Evolutionary conservation across 805 yeast species (phyloP).

Genomic region (Hanseniaspora lindneri): DNA sequence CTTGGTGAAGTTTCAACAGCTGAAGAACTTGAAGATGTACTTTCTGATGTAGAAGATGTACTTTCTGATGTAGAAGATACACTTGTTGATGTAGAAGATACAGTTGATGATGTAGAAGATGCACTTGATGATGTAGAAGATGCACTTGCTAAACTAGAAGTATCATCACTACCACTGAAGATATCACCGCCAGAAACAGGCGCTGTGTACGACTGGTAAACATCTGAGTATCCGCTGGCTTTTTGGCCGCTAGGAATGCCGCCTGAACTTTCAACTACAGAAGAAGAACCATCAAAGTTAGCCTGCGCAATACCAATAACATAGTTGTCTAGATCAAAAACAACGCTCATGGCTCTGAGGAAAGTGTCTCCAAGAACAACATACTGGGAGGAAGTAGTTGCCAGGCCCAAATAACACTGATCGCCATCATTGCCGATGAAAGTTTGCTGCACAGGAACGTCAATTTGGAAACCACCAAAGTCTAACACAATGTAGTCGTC

Average conservation of each 20-base stretch:
- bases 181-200: constrained; percentile 26
- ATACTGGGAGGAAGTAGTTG: constrained; percentile 24
- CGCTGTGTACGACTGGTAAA: constrained; percentile 27
- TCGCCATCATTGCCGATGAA: constrained; percentile 21
- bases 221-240: constrained; percentile 38
- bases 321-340: constrained; percentile 48
- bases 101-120: background rate
- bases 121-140: background rate
- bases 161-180: constrained; percentile 18
- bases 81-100: background rate
- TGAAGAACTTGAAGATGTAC: background rate
- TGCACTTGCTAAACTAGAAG: background rate
- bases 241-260: constrained; percentile 38
- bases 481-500: constrained; percentile 34
- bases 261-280: constrained; percentile 22
- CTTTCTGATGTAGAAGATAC: background rate
- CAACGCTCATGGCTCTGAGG: constrained; percentile 49
- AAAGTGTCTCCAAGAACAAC: constrained; percentile 46
- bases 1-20: background rate
- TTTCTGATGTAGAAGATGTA: background rate
- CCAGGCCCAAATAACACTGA: constrained; percentile 38
- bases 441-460: constrained; percentile 35
- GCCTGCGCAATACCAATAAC: constrained; percentile 49
- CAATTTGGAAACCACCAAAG: constrained; percentile 49
- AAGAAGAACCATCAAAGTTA: constrained; percentile 18